Conservation (phyloP, 2,329 filamentous ascomycete genomes). For the Neofusicoccum ribis region DNA sequence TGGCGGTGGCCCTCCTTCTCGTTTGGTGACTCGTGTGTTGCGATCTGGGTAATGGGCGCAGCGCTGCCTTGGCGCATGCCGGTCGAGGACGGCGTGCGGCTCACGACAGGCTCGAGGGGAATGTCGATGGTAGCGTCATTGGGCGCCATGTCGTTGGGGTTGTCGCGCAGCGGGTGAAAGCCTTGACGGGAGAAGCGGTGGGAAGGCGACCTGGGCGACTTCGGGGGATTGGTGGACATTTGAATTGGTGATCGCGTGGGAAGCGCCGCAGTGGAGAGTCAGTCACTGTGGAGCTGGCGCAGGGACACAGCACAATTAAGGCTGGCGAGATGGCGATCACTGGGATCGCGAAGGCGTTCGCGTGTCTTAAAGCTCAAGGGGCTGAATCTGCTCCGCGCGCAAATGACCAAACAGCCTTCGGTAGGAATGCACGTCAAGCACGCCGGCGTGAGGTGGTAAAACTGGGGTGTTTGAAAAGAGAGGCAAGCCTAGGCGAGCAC, state of each 20-base stretch:
- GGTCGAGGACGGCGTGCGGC: constrained; percentile 47
- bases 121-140: constrained; percentile 62
- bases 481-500: background rate
- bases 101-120: constrained; percentile 58
- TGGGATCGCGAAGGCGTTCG: background rate
- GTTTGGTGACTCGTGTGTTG: constrained; percentile 23
- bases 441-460: constrained; percentile 9
- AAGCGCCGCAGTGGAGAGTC: constrained; percentile 8
- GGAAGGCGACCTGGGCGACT: constrained; percentile 19
- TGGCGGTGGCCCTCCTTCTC: constrained; percentile 21
- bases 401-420: constrained; percentile 11
- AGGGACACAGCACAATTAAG: constrained; percentile 2
- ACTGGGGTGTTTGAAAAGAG: background rate
- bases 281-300: constrained; percentile 14
- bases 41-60: constrained; percentile 32
- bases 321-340: background rate
- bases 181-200: constrained; percentile 34
- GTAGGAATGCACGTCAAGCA: constrained; percentile 4
- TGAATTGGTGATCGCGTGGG: constrained; percentile 8
- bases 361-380: constrained; percentile 17
- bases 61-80: constrained; percentile 41
- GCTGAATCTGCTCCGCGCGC: constrained; percentile 11
- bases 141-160: constrained; percentile 42
- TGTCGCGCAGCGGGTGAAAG: constrained; percentile 35
- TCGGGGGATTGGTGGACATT: constrained; percentile 26